phyloP scores from a whole-genome alignment of 139 green algal genomes.

The Eudorina sp. region DNA sequence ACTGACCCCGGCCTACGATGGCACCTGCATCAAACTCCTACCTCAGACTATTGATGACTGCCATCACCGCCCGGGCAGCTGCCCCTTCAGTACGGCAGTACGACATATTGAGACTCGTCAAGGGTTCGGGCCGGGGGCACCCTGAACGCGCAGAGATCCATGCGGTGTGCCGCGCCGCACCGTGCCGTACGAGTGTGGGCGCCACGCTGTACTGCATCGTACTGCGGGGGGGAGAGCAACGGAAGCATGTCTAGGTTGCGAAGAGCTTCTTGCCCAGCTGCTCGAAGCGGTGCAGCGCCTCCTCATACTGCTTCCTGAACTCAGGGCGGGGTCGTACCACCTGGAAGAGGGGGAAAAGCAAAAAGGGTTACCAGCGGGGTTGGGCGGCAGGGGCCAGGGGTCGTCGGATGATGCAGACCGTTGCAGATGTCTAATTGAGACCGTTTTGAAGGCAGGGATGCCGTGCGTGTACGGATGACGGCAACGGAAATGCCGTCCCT shows the following conservation, averaged over 20 bases:
- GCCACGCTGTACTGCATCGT: too few species aligned
- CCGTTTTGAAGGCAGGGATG: neutral
- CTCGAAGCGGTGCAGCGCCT: constrained; percentile 26
- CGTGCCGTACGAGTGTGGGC: too few species aligned
- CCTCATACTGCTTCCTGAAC: neutral
- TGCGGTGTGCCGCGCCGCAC: too few species aligned
- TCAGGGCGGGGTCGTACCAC: neutral
- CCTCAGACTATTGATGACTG: too few species aligned
- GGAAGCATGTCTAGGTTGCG: neutral
- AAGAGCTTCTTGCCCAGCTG: constrained; percentile 15
- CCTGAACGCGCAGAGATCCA: too few species aligned
- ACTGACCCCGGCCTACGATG: too few species aligned
- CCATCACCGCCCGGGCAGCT: too few species aligned
- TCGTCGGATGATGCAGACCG: neutral
- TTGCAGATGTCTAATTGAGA: neutral
- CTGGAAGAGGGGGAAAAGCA: neutral
- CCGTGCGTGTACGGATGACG: neutral
- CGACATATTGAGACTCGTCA: too few species aligned
- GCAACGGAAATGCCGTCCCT: neutral
- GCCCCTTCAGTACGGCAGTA: too few species aligned
- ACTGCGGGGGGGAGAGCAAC: too few species aligned
- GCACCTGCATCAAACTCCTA: too few species aligned
- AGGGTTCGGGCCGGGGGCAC: too few species aligned
- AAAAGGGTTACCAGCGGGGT: neutral
- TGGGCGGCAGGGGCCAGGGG: neutral